Percentiles rank a stretch among this genome's conserved stretches.
Conservation (phyloP, 2,329 filamentous ascomycete species). For the Sclerotinia nivalis region DNA sequence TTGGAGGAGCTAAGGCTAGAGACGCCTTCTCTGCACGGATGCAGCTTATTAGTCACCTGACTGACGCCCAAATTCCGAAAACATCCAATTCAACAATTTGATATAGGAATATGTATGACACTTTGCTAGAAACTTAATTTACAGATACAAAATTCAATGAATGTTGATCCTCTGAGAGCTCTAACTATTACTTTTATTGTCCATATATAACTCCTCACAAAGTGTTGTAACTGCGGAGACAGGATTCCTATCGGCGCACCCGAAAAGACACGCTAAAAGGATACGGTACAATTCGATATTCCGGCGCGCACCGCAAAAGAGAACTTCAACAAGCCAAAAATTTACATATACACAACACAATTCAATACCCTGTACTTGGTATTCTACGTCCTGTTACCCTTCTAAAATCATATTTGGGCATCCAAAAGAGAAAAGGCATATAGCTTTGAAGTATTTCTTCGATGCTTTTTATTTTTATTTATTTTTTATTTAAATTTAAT, state of each 20-base stretch:
- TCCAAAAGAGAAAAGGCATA: neutral
- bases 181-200: neutral
- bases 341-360: neutral
- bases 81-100: neutral
- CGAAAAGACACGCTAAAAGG: slow-evolving; percentile 21
- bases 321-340: slow-evolving; percentile 12
- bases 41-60: neutral
- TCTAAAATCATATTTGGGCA: neutral
- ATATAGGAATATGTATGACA: neutral
- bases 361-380: neutral
- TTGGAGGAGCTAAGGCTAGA: slow-evolving; percentile 10
- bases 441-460: neutral
- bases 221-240: slow-evolving; percentile 7
- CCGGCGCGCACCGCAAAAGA: slow-evolving; percentile 15
- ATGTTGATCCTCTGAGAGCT: neutral
- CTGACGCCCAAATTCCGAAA: neutral
- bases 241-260: slow-evolving; percentile 18
- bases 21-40: slow-evolving; percentile 2
- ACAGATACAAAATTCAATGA: neutral
- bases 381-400: neutral
- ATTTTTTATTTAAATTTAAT: neutral
- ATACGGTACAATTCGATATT: slow-evolving; percentile 18
- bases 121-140: neutral
- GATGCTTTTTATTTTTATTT: neutral
- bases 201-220: neutral